Conservation (phyloP, 2,329 filamentous ascomycete genomes). For the Aspergillus neoniger region DNA sequence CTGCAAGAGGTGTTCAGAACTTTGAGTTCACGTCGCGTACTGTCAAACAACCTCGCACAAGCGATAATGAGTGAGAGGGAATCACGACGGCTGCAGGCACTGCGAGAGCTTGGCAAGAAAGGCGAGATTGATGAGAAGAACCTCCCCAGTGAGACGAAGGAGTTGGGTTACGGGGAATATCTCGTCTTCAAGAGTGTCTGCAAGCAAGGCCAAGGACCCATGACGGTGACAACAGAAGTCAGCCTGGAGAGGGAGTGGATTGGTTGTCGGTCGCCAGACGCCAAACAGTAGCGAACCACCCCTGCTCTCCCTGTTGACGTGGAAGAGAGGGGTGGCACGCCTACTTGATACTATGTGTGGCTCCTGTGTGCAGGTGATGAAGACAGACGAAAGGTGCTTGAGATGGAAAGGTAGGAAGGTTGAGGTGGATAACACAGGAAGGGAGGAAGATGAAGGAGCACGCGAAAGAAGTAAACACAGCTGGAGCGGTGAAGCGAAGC, state of each 20-base stretch:
- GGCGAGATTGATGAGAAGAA: not conserved
- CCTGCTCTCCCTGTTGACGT: not conserved
- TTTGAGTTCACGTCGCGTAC: conserved; percentile 18
- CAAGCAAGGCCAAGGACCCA: not conserved
- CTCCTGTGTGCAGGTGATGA: not conserved
- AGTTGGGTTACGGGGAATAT: conserved; percentile 28
- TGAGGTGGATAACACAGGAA: not conserved
- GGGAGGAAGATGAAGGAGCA: not conserved
- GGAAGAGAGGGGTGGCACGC: not conserved
- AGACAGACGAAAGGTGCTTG: not conserved
- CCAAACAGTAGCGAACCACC: not conserved
- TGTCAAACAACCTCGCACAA: conserved; percentile 21
- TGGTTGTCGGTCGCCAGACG: conserved; percentile 10
- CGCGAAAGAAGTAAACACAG: not conserved
- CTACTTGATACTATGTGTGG: not conserved
- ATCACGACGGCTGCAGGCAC: conserved; percentile 27
- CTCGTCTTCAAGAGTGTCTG: conserved; percentile 3
- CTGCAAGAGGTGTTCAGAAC: conserved; percentile 24
- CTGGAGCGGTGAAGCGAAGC: conserved; percentile 6
- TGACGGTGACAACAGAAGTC: conserved; percentile 10
- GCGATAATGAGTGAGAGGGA: conserved; percentile 33
- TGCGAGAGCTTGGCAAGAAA: conserved; percentile 13
- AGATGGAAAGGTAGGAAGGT: not conserved
- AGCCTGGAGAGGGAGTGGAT: conserved; percentile 21
- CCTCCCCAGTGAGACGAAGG: conserved; percentile 13